A percentile compares a stretch with the other conserved stretches of the same genome.
phyloP scores from a whole-genome alignment of 1,284 basidiomycete genomes.

The Pseudozyma sp. region DNA sequence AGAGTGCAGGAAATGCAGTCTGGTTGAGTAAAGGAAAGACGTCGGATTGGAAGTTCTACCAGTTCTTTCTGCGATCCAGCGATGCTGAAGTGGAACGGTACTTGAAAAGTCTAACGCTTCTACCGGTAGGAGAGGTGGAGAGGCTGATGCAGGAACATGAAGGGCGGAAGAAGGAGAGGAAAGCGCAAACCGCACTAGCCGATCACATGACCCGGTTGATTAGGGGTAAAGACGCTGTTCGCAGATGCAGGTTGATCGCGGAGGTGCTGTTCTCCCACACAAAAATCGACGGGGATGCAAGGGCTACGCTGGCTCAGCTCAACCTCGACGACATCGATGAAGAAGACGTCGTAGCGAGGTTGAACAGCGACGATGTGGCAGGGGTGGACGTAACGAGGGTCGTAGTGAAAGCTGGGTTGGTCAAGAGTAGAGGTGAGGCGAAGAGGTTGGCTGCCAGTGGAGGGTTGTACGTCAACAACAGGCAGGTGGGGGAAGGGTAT shows the following conservation, averaged over 20 bases:
- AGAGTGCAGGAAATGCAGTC: conserved; percentile 93
- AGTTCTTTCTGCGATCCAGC: conserved; percentile 88
- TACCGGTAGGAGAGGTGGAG: conserved; percentile 76
- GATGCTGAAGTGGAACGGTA: conserved; percentile 87
- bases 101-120: conserved; percentile 84
- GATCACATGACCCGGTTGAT: conserved; percentile 85
- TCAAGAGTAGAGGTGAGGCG: conserved; percentile 30
- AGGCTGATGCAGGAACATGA: conserved; percentile 75
- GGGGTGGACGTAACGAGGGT: conserved; percentile 11
- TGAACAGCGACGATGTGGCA: conserved; percentile 7
- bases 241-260: conserved; percentile 72
- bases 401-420: conserved; percentile 6
- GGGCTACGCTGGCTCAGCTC: not conserved
- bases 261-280: conserved; percentile 73
- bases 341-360: not conserved
- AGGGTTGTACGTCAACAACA: conserved; percentile 41
- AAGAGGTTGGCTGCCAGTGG: conserved; percentile 24
- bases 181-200: conserved; percentile 83
- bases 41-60: conserved; percentile 62
- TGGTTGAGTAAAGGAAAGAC: conserved; percentile 72
- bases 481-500: not conserved
- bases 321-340: not conserved
- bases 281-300: conserved; percentile 68
- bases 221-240: conserved; percentile 70
- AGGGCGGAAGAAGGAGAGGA: conserved; percentile 74